phyloP scores from a whole-genome alignment of 768 basidiomycete genomes.

The Suillus variegatus region DNA sequence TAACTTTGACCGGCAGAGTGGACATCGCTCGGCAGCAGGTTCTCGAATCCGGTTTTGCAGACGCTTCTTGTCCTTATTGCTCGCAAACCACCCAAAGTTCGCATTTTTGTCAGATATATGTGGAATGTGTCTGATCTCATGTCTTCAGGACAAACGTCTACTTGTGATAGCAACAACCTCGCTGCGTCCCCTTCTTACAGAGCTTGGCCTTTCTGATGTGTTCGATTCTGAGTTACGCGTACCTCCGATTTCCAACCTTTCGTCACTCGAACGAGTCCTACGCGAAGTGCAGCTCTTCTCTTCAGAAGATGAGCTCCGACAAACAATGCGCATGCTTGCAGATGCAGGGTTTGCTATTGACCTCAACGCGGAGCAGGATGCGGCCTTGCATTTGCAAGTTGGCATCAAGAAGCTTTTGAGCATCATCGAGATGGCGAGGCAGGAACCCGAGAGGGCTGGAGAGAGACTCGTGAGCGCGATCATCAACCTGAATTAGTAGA shows the following conservation, averaged over 20 bases:
- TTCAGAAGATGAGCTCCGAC: constrained; percentile 50
- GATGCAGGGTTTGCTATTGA: constrained; percentile 69
- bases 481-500: constrained; percentile 46
- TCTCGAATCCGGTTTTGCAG: constrained; percentile 93
- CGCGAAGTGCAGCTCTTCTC: constrained; percentile 78
- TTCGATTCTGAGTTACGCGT: constrained; percentile 90
- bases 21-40: constrained; percentile 95
- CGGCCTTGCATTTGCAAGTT: constrained; percentile 60
- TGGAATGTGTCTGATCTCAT: neutral
- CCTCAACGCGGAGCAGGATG: constrained; percentile 44
- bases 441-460: constrained; percentile 85
- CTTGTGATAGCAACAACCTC: constrained; percentile 93
- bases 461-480: constrained; percentile 67
- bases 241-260: constrained; percentile 74
- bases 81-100: constrained; percentile 89
- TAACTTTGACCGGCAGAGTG: constrained; percentile 62
- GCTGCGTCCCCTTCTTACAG: constrained; percentile 78
- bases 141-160: constrained; percentile 78
- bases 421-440: constrained; percentile 94
- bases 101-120: constrained; percentile 13
- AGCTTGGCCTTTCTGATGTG: constrained; percentile 85
- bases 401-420: constrained; percentile 95
- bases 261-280: constrained; percentile 74
- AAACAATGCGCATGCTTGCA: constrained; percentile 64
- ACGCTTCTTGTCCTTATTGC: constrained; percentile 85